A percentile compares a stretch with the other conserved stretches of the same genome.
Evolutionary conservation across 768 basidiomycete genomes (phyloP).

Genomic region (Hypholoma fasciculare): DNA sequence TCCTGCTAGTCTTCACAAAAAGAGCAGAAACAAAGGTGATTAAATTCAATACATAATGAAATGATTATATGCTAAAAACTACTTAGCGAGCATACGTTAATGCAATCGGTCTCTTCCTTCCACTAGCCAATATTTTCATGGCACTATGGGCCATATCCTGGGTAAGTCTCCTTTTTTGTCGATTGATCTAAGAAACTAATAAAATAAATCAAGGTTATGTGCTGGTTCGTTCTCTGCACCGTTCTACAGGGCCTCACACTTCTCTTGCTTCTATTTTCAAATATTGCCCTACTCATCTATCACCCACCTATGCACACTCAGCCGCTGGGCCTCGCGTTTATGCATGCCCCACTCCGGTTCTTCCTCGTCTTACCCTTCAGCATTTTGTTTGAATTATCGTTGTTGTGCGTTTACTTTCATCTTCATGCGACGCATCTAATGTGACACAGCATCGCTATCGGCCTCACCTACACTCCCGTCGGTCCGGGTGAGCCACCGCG

Average conservation of each 20-base stretch:
- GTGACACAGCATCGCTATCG: slow-evolving; percentile 59
- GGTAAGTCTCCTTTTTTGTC: slow-evolving; percentile 26
- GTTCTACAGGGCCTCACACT: slow-evolving; percentile 72
- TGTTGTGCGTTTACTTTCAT: slow-evolving; percentile 46
- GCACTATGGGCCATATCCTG: slow-evolving; percentile 80
- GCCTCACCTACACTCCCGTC: slow-evolving; percentile 54
- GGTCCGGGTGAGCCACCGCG: slow-evolving; percentile 43
- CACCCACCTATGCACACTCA: slow-evolving; percentile 56
- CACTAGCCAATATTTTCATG: slow-evolving; percentile 79
- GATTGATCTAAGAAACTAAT: not conserved
- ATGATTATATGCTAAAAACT: not conserved
- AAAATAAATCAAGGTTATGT: slow-evolving; percentile 38
- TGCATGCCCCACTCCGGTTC: slow-evolving; percentile 85
- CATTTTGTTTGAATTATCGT: slow-evolving; percentile 58
- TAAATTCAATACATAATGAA: not conserved
- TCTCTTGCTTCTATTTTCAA: slow-evolving; percentile 75
- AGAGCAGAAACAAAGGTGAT: slow-evolving; percentile 81
- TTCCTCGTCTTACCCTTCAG: slow-evolving; percentile 56
- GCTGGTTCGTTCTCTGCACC: slow-evolving; percentile 76
- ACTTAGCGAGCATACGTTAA: not conserved
- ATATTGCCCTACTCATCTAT: slow-evolving; percentile 74
- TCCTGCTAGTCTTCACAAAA: slow-evolving; percentile 68
- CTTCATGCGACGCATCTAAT: not conserved
- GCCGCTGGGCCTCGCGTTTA: slow-evolving; percentile 78
- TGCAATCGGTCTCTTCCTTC: slow-evolving; percentile 59